These are phyloP conservation scores for Fagopyrum esculentum DNA, from an alignment of 148 eudicot genomes.

Conservation along the genomic window DNA sequence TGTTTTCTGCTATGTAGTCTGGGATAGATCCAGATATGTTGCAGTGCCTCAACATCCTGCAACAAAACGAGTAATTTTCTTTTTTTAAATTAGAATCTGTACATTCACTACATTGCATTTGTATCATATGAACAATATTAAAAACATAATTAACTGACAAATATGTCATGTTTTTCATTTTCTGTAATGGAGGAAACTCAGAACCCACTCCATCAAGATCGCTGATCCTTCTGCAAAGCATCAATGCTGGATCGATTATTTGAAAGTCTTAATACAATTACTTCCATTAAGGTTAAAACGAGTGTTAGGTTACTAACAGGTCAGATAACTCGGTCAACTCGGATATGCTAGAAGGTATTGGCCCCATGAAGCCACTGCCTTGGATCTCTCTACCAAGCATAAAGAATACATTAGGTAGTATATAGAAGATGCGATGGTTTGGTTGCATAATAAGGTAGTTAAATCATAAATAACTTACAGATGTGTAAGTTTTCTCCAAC, in stretches of 20 bases:
- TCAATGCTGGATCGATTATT: not conserved
- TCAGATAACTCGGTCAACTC: constrained; percentile 30
- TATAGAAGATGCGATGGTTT: not conserved
- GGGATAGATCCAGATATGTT: constrained; percentile 49
- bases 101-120: not conserved
- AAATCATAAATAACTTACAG: constrained; percentile 36
- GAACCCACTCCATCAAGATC: constrained; percentile 46
- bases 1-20: constrained; percentile 21
- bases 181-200: constrained; percentile 34
- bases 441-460: not conserved
- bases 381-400: constrained; percentile 40
- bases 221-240: constrained; percentile 42
- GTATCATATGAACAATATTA: not conserved
- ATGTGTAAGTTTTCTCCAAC: constrained; percentile 34
- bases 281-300: not conserved
- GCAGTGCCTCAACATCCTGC: constrained; percentile 61
- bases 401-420: not conserved
- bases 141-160: constrained; percentile 36
- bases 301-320: constrained; percentile 36
- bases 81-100: not conserved
- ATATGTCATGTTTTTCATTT: constrained; percentile 21
- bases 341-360: constrained; percentile 57
- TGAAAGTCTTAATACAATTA: not conserved
- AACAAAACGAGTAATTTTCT: not conserved
- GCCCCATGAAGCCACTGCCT: constrained; percentile 65